These are phyloP conservation scores for Gaillardinia entomophila DNA, from an alignment of 805 yeast species.

Conservation along the genomic window DNA sequence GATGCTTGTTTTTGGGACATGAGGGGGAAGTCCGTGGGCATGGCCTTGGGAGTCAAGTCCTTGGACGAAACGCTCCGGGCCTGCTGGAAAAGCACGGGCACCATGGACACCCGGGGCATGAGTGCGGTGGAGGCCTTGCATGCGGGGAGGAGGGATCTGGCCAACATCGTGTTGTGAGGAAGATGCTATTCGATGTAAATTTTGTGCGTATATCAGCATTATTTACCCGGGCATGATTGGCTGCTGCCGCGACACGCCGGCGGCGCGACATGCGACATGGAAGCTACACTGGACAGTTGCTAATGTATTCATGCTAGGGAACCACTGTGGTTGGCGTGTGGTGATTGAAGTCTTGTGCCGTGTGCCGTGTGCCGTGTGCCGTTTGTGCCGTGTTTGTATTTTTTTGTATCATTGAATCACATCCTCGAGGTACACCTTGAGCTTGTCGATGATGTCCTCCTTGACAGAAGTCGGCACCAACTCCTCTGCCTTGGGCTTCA, in stretches of 20 bases:
- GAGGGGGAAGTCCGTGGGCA: constrained; percentile 68
- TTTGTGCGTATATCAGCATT: background rate
- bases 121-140: background rate
- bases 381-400: too few relatives aligned
- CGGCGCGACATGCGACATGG: too few relatives aligned
- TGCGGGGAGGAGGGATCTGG: background rate
- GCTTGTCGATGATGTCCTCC: constrained; percentile 50
- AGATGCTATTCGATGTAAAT: background rate
- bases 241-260: too few relatives aligned
- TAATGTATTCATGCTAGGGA: too few relatives aligned
- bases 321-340: too few relatives aligned
- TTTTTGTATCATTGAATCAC: constrained; percentile 24
- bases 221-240: background rate
- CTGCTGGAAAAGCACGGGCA: too few relatives aligned
- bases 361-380: too few relatives aligned
- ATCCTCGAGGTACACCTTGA: constrained; percentile 53
- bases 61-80: constrained; percentile 28
- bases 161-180: background rate
- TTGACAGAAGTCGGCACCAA: constrained; percentile 66
- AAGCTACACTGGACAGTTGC: too few relatives aligned
- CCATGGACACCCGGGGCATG: background rate
- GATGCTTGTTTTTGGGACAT: constrained; percentile 53
- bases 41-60: constrained; percentile 43
- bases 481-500: constrained; percentile 65
- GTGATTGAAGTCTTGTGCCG: too few relatives aligned